A percentile compares a stretch with the other conserved stretches of the same genome.
Conservation (phyloP, 495 filamentous ascomycete species). For the Xylaria flabelliformis region DNA sequence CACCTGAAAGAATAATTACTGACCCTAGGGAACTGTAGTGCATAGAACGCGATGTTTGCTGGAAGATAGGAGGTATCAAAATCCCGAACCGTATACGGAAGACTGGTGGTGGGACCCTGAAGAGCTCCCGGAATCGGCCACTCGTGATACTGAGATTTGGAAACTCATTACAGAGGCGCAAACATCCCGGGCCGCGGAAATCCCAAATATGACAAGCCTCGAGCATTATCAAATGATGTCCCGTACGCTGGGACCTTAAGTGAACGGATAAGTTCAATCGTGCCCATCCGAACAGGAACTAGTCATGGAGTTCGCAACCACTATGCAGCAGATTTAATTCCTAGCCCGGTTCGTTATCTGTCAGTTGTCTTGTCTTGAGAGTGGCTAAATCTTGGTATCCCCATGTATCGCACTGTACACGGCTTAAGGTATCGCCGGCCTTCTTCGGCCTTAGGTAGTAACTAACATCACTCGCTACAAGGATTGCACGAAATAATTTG, state of each 20-base stretch:
- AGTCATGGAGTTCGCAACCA: not conserved
- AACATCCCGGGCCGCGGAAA: not conserved
- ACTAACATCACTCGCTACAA: too few species aligned
- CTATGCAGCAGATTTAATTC: not conserved
- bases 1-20: not conserved
- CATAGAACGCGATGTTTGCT: not conserved
- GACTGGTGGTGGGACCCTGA: conserved; percentile 11
- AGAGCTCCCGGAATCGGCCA: conserved; percentile 6
- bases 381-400: not conserved
- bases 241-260: not conserved
- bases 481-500: too few species aligned
- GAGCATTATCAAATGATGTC: not conserved
- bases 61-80: not conserved
- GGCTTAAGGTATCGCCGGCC: too few species aligned
- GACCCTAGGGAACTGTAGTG: not conserved
- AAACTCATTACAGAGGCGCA: not conserved
- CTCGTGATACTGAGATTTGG: conserved; percentile 1
- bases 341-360: not conserved
- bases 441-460: too few species aligned
- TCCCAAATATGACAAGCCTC: not conserved
- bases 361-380: conserved; percentile 7
- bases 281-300: not conserved
- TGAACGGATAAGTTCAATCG: not conserved
- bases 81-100: conserved; percentile 1
- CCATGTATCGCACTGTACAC: not conserved